Conservation (phyloP, 2,329 filamentous ascomycete genomes). For the Aphanoascus verrucosus region DNA sequence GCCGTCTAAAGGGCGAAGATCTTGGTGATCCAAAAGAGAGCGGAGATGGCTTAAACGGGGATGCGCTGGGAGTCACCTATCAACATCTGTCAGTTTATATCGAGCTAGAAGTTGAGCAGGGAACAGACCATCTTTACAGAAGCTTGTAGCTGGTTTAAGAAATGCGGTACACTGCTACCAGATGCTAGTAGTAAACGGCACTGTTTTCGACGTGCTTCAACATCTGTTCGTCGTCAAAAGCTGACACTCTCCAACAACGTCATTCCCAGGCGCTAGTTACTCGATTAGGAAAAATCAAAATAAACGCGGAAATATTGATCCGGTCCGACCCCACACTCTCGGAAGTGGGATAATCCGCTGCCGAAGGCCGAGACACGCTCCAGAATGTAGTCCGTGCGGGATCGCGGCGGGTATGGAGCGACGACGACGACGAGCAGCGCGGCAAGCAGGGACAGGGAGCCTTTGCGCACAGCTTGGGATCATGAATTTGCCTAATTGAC, state of each 20-base stretch:
- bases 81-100: not conserved
- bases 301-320: constrained; percentile 13
- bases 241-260: not conserved
- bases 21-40: constrained; percentile 61
- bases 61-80: constrained; percentile 42
- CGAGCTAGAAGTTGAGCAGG: not conserved
- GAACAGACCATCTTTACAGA: not conserved
- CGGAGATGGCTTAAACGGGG: constrained; percentile 59
- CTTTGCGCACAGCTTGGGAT: not conserved
- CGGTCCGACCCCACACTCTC: constrained; percentile 1
- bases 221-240: not conserved
- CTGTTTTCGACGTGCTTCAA: not conserved
- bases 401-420: not conserved
- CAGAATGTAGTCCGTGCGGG: constrained; percentile 10
- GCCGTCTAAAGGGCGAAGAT: constrained; percentile 57
- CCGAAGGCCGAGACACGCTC: not conserved
- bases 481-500: not conserved
- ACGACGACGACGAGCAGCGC: not conserved
- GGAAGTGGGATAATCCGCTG: constrained; percentile 6
- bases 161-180: no score
- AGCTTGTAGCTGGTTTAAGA: no score
- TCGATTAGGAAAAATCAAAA: constrained; percentile 13
- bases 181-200: not conserved
- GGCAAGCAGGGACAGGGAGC: not conserved
- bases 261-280: not conserved